These are phyloP conservation scores for Penicillium sp. DNA, from an alignment of 2,329 filamentous ascomycete species.

Conservation along the genomic window DNA sequence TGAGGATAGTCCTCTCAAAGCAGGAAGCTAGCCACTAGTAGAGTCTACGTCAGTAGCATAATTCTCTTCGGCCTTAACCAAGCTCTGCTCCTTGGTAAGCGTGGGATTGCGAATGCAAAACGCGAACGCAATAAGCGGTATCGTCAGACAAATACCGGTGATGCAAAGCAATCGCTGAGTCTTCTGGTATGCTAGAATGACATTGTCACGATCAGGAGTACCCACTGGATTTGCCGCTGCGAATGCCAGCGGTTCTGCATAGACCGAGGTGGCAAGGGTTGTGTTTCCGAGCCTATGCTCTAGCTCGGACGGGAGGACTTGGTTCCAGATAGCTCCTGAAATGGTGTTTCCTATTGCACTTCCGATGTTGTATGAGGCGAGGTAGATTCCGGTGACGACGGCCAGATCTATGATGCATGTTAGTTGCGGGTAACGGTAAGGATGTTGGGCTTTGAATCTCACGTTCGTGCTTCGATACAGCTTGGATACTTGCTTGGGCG, in stretches of 20 bases:
- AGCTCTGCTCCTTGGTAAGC: conserved; percentile 44
- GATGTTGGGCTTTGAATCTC: conserved; percentile 6
- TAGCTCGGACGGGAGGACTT: conserved; percentile 51
- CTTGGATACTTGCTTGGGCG: conserved; percentile 50
- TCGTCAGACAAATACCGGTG: conserved; percentile 48
- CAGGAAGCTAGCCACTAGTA: not conserved
- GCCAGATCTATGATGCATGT: conserved; percentile 40
- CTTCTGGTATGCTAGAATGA: conserved; percentile 45
- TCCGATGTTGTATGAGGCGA: conserved; percentile 61
- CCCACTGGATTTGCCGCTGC: conserved; percentile 39
- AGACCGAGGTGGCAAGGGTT: conserved; percentile 40
- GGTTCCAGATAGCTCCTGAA: conserved; percentile 60
- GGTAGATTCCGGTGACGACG: conserved; percentile 60
- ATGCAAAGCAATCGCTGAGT: conserved; percentile 49
- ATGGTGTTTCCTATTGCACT: conserved; percentile 58
- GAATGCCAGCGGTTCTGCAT: conserved; percentile 35
- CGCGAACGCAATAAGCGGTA: conserved; percentile 46
- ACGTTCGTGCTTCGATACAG: conserved; percentile 49
- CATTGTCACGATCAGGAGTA: conserved; percentile 42
- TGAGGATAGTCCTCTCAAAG: too few species aligned
- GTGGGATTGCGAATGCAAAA: conserved; percentile 45
- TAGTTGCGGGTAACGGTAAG: not conserved
- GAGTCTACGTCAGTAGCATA: not conserved
- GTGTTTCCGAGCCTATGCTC: conserved; percentile 36
- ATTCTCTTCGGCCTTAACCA: conserved; percentile 1